phyloP scores from a whole-genome alignment of 78 protist species.

The Guillardia theta region DNA sequence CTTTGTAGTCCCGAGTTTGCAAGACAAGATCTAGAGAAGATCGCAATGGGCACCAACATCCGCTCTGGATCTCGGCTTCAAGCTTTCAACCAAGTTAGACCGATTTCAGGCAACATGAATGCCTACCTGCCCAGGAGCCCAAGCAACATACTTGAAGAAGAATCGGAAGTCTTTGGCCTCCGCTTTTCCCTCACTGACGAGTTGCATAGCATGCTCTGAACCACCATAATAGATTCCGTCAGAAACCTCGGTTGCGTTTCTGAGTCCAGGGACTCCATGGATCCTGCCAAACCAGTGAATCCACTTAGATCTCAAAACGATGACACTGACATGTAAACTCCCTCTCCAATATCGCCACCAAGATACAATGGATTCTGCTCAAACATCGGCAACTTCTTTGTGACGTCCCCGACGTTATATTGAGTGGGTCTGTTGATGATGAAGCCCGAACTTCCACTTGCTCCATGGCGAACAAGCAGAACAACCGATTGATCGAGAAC shows the following conservation, averaged over 20 bases:
- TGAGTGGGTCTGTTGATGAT: slow-evolving; percentile 34
- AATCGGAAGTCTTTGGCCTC: not conserved
- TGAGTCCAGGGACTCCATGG: not conserved
- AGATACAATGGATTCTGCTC: not conserved
- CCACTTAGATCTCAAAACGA: too few species aligned
- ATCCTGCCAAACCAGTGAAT: too few species aligned
- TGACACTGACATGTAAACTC: slow-evolving; percentile 21
- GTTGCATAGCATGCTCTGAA: not conserved
- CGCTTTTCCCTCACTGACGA: not conserved
- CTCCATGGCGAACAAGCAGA: slow-evolving; percentile 3
- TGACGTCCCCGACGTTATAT: not conserved
- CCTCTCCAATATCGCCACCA: slow-evolving; percentile 22
- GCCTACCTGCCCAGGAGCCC: not conserved
- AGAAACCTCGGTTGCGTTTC: slow-evolving; percentile 5
- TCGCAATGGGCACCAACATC: slow-evolving; percentile 19
- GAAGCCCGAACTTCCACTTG: not conserved
- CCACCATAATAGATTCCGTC: slow-evolving; percentile 34
- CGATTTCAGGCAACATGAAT: not conserved
- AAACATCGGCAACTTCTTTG: slow-evolving; percentile 13
- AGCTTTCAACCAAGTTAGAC: not conserved
- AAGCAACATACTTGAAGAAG: not conserved
- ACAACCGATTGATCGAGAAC: not conserved
- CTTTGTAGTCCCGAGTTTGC: not conserved
- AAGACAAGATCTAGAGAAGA: slow-evolving; percentile 2
- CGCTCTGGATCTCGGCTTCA: not conserved